Base-by-base conservation (phyloP, 23 red algal species). In the Pyropia yezoensis region DNA sequence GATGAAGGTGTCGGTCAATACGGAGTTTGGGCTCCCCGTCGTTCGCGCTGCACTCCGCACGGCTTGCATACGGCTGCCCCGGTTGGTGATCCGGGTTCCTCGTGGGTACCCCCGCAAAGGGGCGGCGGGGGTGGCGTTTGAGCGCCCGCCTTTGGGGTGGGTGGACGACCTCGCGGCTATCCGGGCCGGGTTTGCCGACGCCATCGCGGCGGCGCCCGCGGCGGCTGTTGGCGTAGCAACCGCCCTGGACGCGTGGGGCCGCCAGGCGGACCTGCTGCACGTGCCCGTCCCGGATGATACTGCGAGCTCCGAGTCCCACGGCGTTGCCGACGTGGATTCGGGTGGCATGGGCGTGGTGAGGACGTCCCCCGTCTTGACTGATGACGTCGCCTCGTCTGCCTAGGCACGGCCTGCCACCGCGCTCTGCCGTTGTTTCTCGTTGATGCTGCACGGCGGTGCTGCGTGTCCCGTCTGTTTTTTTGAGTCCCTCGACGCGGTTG, bases 131-230 rank as follows among this genome's bases (percentile, higher is more conserved):
- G 75, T 76, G 26, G 82, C 70, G 14, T 87, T 87, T 63, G 82
- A 87, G 65, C 61, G 82, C 14, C 82, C 82, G 57, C 82, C 71
- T 23, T 64, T 87, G 82, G 82, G 82, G 18, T 87, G 82, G 82
- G 71, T 87, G 26, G 82, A 65, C n/a, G 51, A 62, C 27, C 29
- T 77, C 18, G 59, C 70, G 3, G 63, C 61, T 8, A 64, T 87
- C 21, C 62, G 82, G 12, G 27, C 20, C 20, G 45, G 82, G n/a
- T 87, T 87, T 53, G 76, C 69, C 63, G 60, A 65, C 26, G 71
- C 71, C 25, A 45, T 87, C 30, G 71, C 82, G n/a, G 70, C 63
- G 50, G 52, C 82, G 19, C 82, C 82, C 22, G 69, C 82, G 9
- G 58, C 82, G 16, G 75, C 82, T 11, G 82, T 87, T 14, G 82